Conservation (phyloP, 2,329 filamentous ascomycete species). For the Venturia aucupariae region DNA sequence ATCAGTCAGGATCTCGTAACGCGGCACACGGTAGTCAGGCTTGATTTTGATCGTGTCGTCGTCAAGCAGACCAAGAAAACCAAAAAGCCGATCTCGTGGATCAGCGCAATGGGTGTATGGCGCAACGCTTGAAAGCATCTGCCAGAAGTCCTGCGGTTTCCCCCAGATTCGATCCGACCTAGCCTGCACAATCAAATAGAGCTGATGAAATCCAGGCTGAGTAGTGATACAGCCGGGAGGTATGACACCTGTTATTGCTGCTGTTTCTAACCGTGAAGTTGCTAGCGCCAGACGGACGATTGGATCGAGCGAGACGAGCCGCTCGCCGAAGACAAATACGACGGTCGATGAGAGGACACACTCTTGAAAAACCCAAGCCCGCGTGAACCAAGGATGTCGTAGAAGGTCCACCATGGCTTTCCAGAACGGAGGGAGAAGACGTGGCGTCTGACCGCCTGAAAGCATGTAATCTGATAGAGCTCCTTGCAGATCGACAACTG, state of each 20-base stretch:
- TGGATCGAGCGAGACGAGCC: slow-evolving; percentile 10
- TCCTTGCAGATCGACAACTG: slow-evolving; percentile 10
- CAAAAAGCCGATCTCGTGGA: slow-evolving; percentile 5
- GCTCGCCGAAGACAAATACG: slow-evolving; percentile 11
- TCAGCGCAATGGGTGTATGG: slow-evolving; percentile 10
- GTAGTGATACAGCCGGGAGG: slow-evolving; percentile 9
- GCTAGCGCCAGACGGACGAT: slow-evolving; percentile 9
- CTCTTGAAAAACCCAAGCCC: slow-evolving; percentile 29
- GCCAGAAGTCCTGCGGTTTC: slow-evolving; percentile 12
- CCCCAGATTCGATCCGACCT: slow-evolving; percentile 1
- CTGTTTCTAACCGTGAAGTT: slow-evolving; percentile 12
- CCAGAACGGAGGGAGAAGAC: slow-evolving; percentile 9
- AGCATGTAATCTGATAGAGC: slow-evolving; percentile 9
- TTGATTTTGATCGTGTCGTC: slow-evolving; percentile 7
- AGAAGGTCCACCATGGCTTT: slow-evolving; percentile 9
- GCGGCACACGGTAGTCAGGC: slow-evolving; percentile 6
- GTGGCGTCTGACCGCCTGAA: neutral
- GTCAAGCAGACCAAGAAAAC: slow-evolving; percentile 5
- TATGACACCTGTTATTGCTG: slow-evolving; percentile 1
- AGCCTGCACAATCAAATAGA: slow-evolving; percentile 11
- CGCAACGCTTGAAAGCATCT: slow-evolving; percentile 6
- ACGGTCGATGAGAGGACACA: slow-evolving; percentile 19
- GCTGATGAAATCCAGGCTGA: slow-evolving; percentile 11
- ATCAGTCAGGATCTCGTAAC: neutral
- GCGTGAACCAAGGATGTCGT: slow-evolving; percentile 15